A percentile compares a stretch with the other conserved stretches of the same genome.
These are phyloP conservation scores for Myxozyma geophila DNA, from an alignment of 805 yeast genomes.

Conservation along the genomic window DNA sequence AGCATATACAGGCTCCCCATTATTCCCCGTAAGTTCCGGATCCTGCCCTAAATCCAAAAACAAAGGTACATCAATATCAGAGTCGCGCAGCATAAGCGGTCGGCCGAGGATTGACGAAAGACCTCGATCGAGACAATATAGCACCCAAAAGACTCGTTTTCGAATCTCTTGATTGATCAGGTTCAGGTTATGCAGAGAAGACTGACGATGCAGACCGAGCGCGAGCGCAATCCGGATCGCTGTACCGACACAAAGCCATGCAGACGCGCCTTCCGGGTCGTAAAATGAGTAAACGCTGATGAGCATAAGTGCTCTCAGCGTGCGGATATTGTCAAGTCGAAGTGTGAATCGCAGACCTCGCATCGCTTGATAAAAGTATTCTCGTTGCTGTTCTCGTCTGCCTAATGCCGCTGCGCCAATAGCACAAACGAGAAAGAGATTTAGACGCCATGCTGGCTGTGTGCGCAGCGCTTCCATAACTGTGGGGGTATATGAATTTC, in stretches of 20 bases:
- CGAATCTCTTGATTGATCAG: constrained; percentile 38
- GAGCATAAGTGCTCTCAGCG: constrained; percentile 16
- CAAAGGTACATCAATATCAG: constrained; percentile 50
- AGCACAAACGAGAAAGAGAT: constrained; percentile 20
- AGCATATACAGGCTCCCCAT: constrained; percentile 5
- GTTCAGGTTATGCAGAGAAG: constrained; percentile 25
- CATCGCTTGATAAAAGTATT: constrained; percentile 20
- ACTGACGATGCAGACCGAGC: constrained; percentile 40
- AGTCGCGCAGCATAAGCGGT: constrained; percentile 54
- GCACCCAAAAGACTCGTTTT: constrained; percentile 40
- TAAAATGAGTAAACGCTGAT: constrained; percentile 39
- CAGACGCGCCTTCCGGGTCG: constrained; percentile 41
- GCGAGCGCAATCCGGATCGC: constrained; percentile 41
- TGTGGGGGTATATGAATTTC: constrained; percentile 24
- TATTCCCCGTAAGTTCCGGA: constrained; percentile 9
- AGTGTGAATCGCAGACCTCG: neutral
- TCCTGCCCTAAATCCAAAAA: constrained; percentile 22
- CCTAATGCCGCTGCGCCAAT: constrained; percentile 32
- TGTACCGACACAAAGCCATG: constrained; percentile 43
- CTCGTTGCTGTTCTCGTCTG: constrained; percentile 18
- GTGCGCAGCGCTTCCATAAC: constrained; percentile 8
- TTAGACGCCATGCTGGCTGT: constrained; percentile 23
- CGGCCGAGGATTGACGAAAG: constrained; percentile 57
- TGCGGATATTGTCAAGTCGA: constrained; percentile 23
- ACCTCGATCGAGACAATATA: constrained; percentile 46